Evolutionary conservation across 2,329 filamentous ascomycete genomes (phyloP), one percentile per base, ranked within the genome.

Genomic region (Pseudocercospora cruenta): DNA sequence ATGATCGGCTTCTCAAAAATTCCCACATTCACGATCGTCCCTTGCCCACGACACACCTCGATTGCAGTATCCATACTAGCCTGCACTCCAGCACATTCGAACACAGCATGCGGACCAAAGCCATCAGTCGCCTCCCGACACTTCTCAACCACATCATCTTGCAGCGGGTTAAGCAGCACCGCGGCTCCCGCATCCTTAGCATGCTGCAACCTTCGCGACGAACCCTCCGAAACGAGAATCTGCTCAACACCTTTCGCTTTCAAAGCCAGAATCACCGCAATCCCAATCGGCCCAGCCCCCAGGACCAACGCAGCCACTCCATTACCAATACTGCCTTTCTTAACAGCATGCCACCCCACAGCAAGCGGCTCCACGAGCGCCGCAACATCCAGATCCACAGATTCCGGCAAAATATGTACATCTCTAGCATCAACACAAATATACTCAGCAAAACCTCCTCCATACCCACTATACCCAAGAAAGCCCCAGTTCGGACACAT

Each of bases 361-460:
- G 53, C 53, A 16, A 33, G 24, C 9, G 53, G 24, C 53, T 57
- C 53, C 1, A 57, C 53, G 1, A 57, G 22, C 6, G 51, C 51
- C 12, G 22, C 51, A 28, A 55, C 51, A 31, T 63, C 36, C 28
- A 57, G 36, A 10, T 33, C 53, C 53, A 57, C 26, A 19, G n/a
- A 31, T 6, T n/a, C 22, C 12, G 53, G 53, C 21, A 57, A 57
- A 33, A 19, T 2, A 36, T 83, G 82, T 1, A 86, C 80, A 6
- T 79, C 81, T 24, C 77, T 73, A 53, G 77, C 78, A n/a, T 81
- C 81, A 0, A 84, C 78, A 8, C 82, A 80, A 33, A 82, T 78
- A 66, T 83, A 79, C 54, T 86, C 85, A 24, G 80, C 82, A 19
- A 88, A 76, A 0, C 86, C 86, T 0, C 85, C 86, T 2, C 85